Conservation (phyloP, 345 rosid species). For the Eucalyptus regnans region DNA sequence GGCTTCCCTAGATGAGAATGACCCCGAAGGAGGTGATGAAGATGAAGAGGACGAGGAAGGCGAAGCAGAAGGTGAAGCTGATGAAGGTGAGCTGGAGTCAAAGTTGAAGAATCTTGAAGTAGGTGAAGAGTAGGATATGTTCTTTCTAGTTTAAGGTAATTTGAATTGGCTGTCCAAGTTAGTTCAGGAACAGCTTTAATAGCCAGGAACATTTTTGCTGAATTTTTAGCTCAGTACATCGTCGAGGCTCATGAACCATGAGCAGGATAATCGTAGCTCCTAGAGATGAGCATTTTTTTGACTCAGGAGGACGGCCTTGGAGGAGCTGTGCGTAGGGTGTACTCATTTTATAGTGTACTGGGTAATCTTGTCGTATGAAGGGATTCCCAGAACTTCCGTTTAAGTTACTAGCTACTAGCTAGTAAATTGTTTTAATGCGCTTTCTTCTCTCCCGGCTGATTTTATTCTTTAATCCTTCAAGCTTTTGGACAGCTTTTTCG, state of each 20-base stretch:
- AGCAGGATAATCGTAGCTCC: neutral
- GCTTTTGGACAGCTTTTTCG: neutral
- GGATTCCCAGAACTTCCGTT: neutral
- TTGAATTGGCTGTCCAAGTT: neutral
- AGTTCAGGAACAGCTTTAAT: neutral
- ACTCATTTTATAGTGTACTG: neutral
- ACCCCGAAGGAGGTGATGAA: slow-evolving; percentile 64
- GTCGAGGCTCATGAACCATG: neutral
- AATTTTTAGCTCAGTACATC: neutral
- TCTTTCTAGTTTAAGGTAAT: neutral
- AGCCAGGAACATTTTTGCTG: neutral
- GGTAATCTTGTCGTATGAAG: neutral
- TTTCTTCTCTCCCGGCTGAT: neutral
- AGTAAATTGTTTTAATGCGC: neutral
- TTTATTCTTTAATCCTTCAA: neutral
- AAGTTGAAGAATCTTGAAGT: slow-evolving; percentile 70
- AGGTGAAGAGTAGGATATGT: neutral
- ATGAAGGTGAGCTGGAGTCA: slow-evolving; percentile 52
- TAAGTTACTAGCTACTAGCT: neutral
- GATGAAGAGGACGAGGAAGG: slow-evolving; percentile 38
- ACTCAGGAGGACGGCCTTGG: neutral
- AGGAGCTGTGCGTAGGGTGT: neutral
- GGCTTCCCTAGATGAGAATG: slow-evolving; percentile 71
- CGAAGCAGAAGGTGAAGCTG: slow-evolving; percentile 16
- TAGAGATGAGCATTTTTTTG: neutral